phyloP scores from a whole-genome alignment of 2,329 filamentous ascomycete genomes.

The Dactylellina cionopaga region DNA sequence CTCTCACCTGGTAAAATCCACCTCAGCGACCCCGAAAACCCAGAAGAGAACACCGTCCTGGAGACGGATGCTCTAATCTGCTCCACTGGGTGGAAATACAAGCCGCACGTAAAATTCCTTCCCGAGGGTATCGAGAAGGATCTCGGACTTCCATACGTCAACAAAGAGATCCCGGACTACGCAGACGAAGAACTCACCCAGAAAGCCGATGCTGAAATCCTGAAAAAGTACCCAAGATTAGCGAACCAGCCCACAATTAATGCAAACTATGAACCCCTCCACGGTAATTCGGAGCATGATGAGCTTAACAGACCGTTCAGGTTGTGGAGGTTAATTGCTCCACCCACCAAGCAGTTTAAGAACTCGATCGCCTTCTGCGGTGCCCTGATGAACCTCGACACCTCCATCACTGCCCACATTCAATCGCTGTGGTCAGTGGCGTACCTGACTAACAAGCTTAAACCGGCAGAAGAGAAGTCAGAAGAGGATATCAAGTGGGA shows the following conservation, averaged over 20 bases:
- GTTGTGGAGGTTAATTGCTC: slow-evolving; percentile 44
- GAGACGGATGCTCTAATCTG: slow-evolving; percentile 67
- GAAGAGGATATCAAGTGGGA: slow-evolving; percentile 64
- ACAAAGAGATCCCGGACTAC: slow-evolving; percentile 56
- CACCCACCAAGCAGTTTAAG: slow-evolving; percentile 47
- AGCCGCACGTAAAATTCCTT: slow-evolving; percentile 67
- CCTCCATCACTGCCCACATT: slow-evolving; percentile 62
- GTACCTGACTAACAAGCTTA: slow-evolving; percentile 69
- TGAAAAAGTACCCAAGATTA: slow-evolving; percentile 66
- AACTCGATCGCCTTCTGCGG: slow-evolving; percentile 63
- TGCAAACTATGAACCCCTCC: slow-evolving; percentile 63
- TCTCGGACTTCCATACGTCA: slow-evolving; percentile 65
- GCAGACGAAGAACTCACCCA: slow-evolving; percentile 61
- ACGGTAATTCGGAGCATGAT: slow-evolving; percentile 34
- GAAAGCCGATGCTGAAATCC: slow-evolving; percentile 67
- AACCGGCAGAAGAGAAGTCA: slow-evolving; percentile 56
- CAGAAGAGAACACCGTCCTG: slow-evolving; percentile 62
- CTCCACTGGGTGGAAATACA: slow-evolving; percentile 68
- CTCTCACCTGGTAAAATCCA: slow-evolving; percentile 65
- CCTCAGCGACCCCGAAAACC: slow-evolving; percentile 60
- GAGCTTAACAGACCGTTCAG: slow-evolving; percentile 46
- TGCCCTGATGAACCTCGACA: slow-evolving; percentile 63
- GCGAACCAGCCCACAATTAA: slow-evolving; percentile 66
- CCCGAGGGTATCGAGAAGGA: slow-evolving; percentile 64
- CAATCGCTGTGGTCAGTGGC: slow-evolving; percentile 73